Base-by-base conservation (phyloP, 148 eudicot genomes). In the Vaccinium macrocarpon region DNA sequence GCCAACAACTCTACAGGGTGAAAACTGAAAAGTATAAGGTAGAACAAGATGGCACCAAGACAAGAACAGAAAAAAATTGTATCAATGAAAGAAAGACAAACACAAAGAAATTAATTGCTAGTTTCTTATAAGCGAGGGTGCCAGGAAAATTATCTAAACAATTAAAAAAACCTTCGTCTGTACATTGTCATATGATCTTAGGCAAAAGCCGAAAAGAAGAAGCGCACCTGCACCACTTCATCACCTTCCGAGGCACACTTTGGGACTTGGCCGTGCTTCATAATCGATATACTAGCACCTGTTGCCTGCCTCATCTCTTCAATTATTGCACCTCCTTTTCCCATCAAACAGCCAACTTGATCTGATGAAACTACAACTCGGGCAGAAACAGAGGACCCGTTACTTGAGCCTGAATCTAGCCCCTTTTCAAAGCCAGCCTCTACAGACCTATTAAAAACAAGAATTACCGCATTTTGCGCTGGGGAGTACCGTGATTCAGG, bases 331-430 rank as follows among this genome's bases (percentile, higher is more conserved):
- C 94, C 97, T 79, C 95, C 95, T 88, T 92, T 93, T n/a, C 98
- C 98, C 85, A 95, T 77, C 84, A 95, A 87, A 83, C 94, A 88
- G 55, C 97, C 98, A 87, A 92, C 90, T 85, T 93, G 94, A 88
- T 84, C 84, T 50, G 88, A 83, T 50, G 91, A 81, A 68, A 94
- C 91, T 52, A 90, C 75, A 84, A 95, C 84, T 82, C 91, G 86
- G 56, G 95, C 96, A 73, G 86, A 71, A 78, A 91, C 85, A 82
- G 82, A 52, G 11, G 90, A 79, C 38, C 84, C 87, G 70, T 86
- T 87, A 85, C 50, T 84, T 78, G 87, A 70, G 81, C 90, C 86
- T 49, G 83, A 84, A 74, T 87, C 93, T 6, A 85, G 81, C 51
- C 93, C 90, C 86, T 87, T 92, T 50, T 87, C 93, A 59, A 77